Evolutionary conservation across 305 asterid species (phyloP).

Genomic region (Solanum aculeatissimum): DNA sequence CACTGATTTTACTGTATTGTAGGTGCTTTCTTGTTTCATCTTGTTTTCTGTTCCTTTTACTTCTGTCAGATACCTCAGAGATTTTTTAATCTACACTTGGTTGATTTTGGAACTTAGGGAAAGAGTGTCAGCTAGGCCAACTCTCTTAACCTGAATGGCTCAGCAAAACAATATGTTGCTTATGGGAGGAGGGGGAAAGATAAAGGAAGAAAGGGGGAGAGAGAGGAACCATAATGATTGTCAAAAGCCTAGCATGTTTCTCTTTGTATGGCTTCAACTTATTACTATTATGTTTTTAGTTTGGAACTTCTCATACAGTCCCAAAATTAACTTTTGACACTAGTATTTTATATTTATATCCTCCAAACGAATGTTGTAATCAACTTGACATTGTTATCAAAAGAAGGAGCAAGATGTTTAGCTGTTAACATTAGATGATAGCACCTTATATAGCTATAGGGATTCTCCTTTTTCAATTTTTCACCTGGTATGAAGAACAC

Average conservation of each 20-base stretch:
- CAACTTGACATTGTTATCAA: not conserved
- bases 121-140: not conserved
- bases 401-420: not conserved
- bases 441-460: not conserved
- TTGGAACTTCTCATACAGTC: not conserved
- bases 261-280: not conserved
- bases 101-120: not conserved
- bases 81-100: not conserved
- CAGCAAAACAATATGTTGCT: not conserved
- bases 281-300: not conserved
- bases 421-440: not conserved
- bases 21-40: not conserved
- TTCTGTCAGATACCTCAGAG: not conserved
- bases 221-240: not conserved
- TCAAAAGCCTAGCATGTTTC: not conserved
- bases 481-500: not conserved
- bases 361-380: not conserved
- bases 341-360: not conserved
- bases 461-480: not conserved
- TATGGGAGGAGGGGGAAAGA: not conserved
- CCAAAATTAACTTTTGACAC: not conserved
- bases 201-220: not conserved
- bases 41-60: not conserved
- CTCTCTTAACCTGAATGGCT: not conserved
- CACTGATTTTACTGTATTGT: not conserved